A percentile compares a stretch with the other conserved stretches of the same genome.
Evolutionary conservation across 192 early-diverging fungal genomes (phyloP).

Genomic region (Linnemannia elongata): DNA sequence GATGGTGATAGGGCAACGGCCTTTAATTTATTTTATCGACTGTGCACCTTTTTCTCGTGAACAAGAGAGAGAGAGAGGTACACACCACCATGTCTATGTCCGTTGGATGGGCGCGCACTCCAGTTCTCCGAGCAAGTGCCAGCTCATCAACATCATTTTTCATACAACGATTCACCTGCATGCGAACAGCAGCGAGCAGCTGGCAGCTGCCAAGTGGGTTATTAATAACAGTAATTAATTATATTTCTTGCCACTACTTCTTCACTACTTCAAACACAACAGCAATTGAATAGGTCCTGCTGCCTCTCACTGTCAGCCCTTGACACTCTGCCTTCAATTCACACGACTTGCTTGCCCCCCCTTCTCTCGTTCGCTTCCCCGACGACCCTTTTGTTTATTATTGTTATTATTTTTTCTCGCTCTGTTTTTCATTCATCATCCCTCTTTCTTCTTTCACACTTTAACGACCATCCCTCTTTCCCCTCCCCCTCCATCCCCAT

Average conservation of each 20-base stretch:
- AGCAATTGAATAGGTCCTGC: background rate
- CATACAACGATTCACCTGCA: background rate
- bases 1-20: too few species aligned
- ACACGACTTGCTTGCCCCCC: too few species aligned
- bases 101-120: background rate
- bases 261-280: background rate
- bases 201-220: background rate
- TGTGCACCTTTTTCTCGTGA: too few species aligned
- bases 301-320: background rate
- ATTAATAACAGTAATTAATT: conserved; percentile 2
- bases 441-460: background rate
- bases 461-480: conserved; percentile 10
- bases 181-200: background rate
- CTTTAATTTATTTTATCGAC: too few species aligned
- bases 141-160: background rate
- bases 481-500: background rate
- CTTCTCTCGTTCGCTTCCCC: background rate
- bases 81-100: background rate
- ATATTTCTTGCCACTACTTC: background rate
- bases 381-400: background rate
- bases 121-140: background rate
- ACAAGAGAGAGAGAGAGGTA: too few species aligned
- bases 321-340: background rate
- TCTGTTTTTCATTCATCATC: background rate
- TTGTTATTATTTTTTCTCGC: background rate